Base-by-base conservation (phyloP, 805 yeast genomes). In the Yarrowia divulgata region DNA sequence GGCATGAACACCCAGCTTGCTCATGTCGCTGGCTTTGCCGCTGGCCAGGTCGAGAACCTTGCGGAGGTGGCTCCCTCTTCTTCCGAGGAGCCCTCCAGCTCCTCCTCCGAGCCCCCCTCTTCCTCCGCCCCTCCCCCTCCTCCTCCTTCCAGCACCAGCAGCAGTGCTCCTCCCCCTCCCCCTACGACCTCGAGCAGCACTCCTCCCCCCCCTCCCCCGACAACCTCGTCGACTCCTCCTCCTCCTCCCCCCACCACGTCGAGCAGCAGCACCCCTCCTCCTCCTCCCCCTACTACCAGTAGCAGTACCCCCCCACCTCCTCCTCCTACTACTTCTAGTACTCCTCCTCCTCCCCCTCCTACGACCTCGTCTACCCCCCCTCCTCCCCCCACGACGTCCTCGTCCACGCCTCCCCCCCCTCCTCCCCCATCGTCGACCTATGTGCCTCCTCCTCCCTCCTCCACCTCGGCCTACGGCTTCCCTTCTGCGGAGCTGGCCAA, bases 401-500 rank as follows among this genome's bases (percentile, higher is more conserved):
- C n/a, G n/a, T 34, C 40, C 3, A 34, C 39, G 16, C 62, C 62
- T 23, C 62, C 62, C 23, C 46, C 62, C 46, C 23, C 57, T 16
- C 62, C 62, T 40, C 46, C 62, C 46, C 23, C 57, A 2, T 39
- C 60, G 18, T 39, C 40, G 40, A 52, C 43, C 7, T 18, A 16
- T 18, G n/a, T n/a, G 13, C 29, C 60, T 29, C 62, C 58, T 37
- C 62, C 62, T 34, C 16, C 64, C 14, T 42, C 63, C 8, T 43
- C 64, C 8, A 10, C 64, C 32, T 42, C 64, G 23, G 42, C 64
- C 14, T 42, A 43, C 50, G 40, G 8, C 9, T 42, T 43, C 50
- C 58, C 58, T 10, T 60, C 67, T 19, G 67, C 34, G 29, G 67
- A 60, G 18, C 52, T 55, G 6, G 62, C 46, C n/a, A 29, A 29